These are phyloP conservation scores for Gymnopilus dilepis DNA, from an alignment of 768 basidiomycete genomes.

Conservation along the genomic window DNA sequence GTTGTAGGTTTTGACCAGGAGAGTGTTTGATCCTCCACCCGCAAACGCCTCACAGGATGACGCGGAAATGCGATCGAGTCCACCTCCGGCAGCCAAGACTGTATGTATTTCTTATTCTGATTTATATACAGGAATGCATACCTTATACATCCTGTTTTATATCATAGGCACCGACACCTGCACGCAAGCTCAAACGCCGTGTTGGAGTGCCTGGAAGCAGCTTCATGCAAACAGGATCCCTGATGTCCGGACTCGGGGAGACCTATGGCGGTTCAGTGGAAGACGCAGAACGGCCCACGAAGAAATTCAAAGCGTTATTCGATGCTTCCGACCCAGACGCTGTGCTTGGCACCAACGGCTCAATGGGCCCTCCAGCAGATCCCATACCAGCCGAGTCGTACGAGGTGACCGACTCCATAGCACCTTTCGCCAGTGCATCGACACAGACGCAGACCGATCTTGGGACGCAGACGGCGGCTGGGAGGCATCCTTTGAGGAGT, in stretches of 20 bases:
- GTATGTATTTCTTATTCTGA: slow-evolving; percentile 16
- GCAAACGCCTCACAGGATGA: slow-evolving; percentile 53
- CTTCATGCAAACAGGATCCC: slow-evolving; percentile 18
- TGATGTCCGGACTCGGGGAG: slow-evolving; percentile 29
- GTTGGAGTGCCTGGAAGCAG: slow-evolving; percentile 36
- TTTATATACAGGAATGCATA: not conserved
- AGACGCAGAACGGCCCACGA: slow-evolving; percentile 65
- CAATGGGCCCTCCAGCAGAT: not conserved
- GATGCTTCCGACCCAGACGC: slow-evolving; percentile 63
- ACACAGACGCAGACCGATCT: slow-evolving; percentile 42
- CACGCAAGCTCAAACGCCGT: slow-evolving; percentile 61
- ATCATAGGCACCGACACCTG: slow-evolving; percentile 48
- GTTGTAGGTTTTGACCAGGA: slow-evolving; percentile 48
- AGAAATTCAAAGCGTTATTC: slow-evolving; percentile 75
- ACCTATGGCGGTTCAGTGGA: slow-evolving; percentile 40
- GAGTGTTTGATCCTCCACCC: slow-evolving; percentile 42
- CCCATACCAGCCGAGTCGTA: slow-evolving; percentile 19
- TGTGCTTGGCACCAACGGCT: not conserved
- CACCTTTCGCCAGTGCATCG: slow-evolving; percentile 26
- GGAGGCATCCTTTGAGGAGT: slow-evolving; percentile 20
- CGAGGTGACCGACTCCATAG: slow-evolving; percentile 23
- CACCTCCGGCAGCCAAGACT: slow-evolving; percentile 29
- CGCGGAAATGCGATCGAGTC: slow-evolving; percentile 27
- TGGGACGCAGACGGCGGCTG: slow-evolving; percentile 13
- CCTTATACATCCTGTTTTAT: no score